Percentiles rank a stretch among this genome's conserved stretches.
Evolutionary conservation across 2,329 filamentous ascomycete species (phyloP).

Genomic region (Uncinocarpus reesii): DNA sequence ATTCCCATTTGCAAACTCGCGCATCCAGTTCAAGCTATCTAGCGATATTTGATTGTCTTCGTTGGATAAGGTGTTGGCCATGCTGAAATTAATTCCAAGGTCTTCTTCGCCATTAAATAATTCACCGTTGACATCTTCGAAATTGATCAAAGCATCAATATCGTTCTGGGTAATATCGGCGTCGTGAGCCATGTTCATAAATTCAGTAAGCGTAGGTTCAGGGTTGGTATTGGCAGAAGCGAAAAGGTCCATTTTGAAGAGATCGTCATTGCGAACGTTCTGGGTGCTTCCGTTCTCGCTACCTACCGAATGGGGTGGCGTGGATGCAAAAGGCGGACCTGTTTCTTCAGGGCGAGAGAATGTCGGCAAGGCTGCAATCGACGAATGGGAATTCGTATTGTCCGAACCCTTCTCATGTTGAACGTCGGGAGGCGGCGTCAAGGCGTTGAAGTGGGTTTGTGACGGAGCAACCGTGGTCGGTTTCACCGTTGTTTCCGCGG

Average conservation of each 20-base stretch:
- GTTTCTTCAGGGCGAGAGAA: slow-evolving; percentile 19
- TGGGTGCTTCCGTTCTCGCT: slow-evolving; percentile 32
- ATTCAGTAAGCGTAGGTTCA: slow-evolving; percentile 32
- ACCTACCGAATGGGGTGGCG: slow-evolving; percentile 34
- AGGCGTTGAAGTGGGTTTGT: slow-evolving; percentile 21
- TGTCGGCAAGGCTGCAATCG: slow-evolving; percentile 16
- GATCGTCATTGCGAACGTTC: slow-evolving; percentile 11
- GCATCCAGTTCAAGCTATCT: slow-evolving; percentile 17
- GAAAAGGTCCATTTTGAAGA: slow-evolving; percentile 11
- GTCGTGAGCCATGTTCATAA: slow-evolving; percentile 37
- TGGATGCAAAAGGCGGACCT: slow-evolving; percentile 28
- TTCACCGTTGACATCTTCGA: slow-evolving; percentile 34
- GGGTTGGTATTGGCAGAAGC: slow-evolving; percentile 7
- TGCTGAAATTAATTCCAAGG: slow-evolving; percentile 13
- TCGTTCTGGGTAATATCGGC: slow-evolving; percentile 38
- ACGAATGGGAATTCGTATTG: slow-evolving; percentile 27
- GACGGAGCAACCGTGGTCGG: slow-evolving; percentile 17
- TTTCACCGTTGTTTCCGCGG: slow-evolving; percentile 14
- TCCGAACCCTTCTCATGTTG: slow-evolving; percentile 33
- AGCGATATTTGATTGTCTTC: slow-evolving; percentile 19
- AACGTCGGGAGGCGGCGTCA: slow-evolving; percentile 36
- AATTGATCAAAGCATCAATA: slow-evolving; percentile 39
- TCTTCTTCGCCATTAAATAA: slow-evolving; percentile 27
- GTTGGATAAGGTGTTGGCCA: slow-evolving; percentile 13
- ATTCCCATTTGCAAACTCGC: slow-evolving; percentile 5